Evolutionary conservation across 495 filamentous ascomycete species (phyloP).

Genomic region (Glonium stellatum): DNA sequence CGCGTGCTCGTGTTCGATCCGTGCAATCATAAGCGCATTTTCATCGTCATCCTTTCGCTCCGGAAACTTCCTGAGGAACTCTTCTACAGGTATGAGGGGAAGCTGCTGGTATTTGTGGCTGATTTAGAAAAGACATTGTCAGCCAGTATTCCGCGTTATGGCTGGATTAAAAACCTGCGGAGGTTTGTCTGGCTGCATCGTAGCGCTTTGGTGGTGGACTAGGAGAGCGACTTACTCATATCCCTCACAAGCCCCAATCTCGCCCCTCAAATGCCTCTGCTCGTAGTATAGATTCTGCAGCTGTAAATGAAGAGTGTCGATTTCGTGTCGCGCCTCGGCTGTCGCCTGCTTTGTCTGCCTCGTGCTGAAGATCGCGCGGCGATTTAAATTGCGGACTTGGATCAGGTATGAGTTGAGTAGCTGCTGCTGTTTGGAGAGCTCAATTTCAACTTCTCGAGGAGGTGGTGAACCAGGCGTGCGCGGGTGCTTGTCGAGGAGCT

Average conservation of each 20-base stretch:
- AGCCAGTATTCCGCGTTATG: not conserved
- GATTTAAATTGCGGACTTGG: conserved; percentile 74
- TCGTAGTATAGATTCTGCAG: conserved; percentile 97
- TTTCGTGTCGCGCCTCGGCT: conserved; percentile 79
- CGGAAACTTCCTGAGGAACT: conserved; percentile 74
- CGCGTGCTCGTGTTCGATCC: conserved; percentile 82
- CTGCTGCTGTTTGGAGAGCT: conserved; percentile 72
- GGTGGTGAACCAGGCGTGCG: not conserved
- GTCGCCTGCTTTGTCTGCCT: conserved; percentile 83
- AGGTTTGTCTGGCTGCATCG: too few species aligned
- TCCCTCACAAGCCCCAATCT: conserved; percentile 83
- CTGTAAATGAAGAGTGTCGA: conserved; percentile 84
- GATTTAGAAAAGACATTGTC: conserved; percentile 16
- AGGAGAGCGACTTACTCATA: conserved; percentile 64
- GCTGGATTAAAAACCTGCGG: too few species aligned
- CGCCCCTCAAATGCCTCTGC: conserved; percentile 78
- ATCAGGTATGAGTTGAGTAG: conserved; percentile 70
- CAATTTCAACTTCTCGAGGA: conserved; percentile 45
- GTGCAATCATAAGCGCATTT: conserved; percentile 78
- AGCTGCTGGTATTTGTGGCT: conserved; percentile 85
- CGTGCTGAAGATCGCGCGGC: conserved; percentile 69
- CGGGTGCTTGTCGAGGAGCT: conserved; percentile 39
- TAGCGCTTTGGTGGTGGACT: too few species aligned
- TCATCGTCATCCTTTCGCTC: conserved; percentile 63
- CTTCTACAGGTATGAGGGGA: conserved; percentile 73